Conservation (phyloP, 1,139 yeast species). For the Lizanozyma gosingica region DNA sequence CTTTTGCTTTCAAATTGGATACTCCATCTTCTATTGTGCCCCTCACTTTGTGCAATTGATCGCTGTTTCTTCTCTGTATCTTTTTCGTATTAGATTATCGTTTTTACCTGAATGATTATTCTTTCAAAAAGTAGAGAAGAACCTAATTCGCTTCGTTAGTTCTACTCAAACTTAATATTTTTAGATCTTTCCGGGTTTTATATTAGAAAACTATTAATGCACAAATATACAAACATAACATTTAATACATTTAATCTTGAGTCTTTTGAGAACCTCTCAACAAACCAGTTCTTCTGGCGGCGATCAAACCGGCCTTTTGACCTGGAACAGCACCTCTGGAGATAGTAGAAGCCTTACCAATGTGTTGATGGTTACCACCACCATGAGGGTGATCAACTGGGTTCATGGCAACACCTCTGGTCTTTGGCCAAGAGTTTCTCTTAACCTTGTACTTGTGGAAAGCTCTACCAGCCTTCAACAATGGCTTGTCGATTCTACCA, state of each 20-base stretch:
- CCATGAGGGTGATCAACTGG: constrained; percentile 99
- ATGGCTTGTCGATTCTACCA: constrained; percentile 99
- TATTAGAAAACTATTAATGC: neutral
- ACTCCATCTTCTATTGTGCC: too few species aligned
- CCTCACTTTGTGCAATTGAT: too few species aligned
- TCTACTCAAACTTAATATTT: too few species aligned
- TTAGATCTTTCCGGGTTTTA: neutral
- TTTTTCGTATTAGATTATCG: too few species aligned
- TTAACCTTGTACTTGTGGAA: constrained; percentile 98
- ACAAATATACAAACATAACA: neutral
- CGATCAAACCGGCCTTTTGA: constrained; percentile 99
- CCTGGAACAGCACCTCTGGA: constrained; percentile 99
- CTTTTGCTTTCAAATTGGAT: too few species aligned
- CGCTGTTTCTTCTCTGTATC: too few species aligned
- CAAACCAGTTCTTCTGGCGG: constrained; percentile 99
- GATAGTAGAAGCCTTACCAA: constrained; percentile 99
- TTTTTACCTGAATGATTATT: too few species aligned
- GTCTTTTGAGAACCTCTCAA: constrained; percentile 99
- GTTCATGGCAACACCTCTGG: constrained; percentile 99
- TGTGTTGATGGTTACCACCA: constrained; percentile 99
- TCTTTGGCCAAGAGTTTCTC: constrained; percentile 99
- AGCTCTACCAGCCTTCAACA: constrained; percentile 99
- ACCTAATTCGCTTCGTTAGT: too few species aligned
- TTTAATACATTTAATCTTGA: constrained; percentile 42
- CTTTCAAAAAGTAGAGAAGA: too few species aligned